Evolutionary conservation across 352 stramenopile species (phyloP).

Genomic region (Phytophthora pinifolia): DNA sequence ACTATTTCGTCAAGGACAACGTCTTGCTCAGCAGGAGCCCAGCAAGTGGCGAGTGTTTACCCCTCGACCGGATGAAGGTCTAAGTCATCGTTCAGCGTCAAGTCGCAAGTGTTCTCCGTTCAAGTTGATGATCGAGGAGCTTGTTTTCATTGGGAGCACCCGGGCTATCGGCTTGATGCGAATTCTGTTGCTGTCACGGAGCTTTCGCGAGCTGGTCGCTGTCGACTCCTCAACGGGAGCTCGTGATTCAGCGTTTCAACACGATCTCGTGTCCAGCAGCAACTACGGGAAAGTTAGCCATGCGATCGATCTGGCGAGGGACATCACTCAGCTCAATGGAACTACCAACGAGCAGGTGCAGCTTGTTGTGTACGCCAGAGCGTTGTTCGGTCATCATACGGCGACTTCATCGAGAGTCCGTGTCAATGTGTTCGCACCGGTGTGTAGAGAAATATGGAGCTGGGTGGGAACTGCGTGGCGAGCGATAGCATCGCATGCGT

Average conservation of each 20-base stretch:
- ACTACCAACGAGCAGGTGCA: slow-evolving; percentile 36
- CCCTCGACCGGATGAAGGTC: not conserved
- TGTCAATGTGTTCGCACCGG: slow-evolving; percentile 12
- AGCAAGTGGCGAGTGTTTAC: slow-evolving; percentile 22
- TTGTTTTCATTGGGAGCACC: slow-evolving; percentile 19
- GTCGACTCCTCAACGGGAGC: not conserved
- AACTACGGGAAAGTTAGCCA: slow-evolving; percentile 38
- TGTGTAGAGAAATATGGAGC: slow-evolving; percentile 27
- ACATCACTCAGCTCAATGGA: slow-evolving; percentile 41
- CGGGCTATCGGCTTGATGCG: slow-evolving; percentile 26
- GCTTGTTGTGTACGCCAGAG: slow-evolving; percentile 33
- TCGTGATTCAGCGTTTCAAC: slow-evolving; percentile 20
- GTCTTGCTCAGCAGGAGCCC: not conserved
- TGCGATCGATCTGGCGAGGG: slow-evolving; percentile 29
- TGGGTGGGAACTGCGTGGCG: slow-evolving; percentile 30
- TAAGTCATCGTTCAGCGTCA: not conserved
- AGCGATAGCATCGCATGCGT: slow-evolving; percentile 1
- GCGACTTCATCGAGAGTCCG: slow-evolving; percentile 2
- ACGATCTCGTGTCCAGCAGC: slow-evolving; percentile 25
- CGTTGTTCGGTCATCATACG: slow-evolving; percentile 19
- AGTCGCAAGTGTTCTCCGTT: slow-evolving; percentile 33
- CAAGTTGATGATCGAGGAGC: slow-evolving; percentile 31
- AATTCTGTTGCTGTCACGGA: slow-evolving; percentile 22
- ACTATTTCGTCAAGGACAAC: slow-evolving; percentile 13
- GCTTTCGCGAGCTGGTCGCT: slow-evolving; percentile 26